Evolutionary conservation across 768 basidiomycete genomes (phyloP).

Genomic region (Lactarius indigo): DNA sequence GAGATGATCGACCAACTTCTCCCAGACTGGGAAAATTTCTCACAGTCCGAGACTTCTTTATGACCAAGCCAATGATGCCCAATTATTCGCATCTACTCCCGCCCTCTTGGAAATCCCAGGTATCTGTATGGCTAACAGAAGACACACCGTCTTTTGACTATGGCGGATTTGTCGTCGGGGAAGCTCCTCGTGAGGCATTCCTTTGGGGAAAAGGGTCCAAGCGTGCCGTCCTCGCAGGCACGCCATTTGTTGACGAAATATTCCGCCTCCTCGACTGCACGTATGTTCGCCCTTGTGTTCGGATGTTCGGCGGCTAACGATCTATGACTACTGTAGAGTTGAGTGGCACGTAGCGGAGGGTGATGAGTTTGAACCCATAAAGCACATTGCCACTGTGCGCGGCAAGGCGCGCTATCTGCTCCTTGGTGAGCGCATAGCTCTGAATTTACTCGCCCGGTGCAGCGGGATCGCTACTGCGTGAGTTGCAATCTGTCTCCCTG

Average conservation of each 20-base stretch:
- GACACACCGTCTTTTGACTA: constrained; percentile 97
- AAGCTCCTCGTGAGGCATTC: constrained; percentile 79
- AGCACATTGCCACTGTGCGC: constrained; percentile 84
- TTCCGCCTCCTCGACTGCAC: constrained; percentile 86
- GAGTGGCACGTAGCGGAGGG: constrained; percentile 94
- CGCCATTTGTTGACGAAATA: constrained; percentile 92
- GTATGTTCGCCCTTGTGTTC: constrained; percentile 59
- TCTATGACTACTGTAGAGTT: constrained; percentile 50
- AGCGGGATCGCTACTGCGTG: constrained; percentile 96
- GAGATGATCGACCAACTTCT: no score
- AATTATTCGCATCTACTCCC: constrained; percentile 72
- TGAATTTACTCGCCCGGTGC: constrained; percentile 92
- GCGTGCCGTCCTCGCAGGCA: constrained; percentile 81
- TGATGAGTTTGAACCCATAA: constrained; percentile 71
- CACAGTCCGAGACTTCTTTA: neutral
- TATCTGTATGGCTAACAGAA: constrained; percentile 82
- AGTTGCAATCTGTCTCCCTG: constrained; percentile 28
- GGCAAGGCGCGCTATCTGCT: constrained; percentile 87
- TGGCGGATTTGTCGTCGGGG: constrained; percentile 31
- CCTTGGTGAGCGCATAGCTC: constrained; percentile 86
- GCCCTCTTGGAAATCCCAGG: constrained; percentile 84
- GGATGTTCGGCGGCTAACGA: no score
- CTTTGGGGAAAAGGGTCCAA: constrained; percentile 87
- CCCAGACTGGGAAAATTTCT: neutral
- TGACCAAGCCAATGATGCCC: neutral